Evolutionary conservation across 768 basidiomycete species (phyloP).

Genomic region (Pisolithus orientalis): DNA sequence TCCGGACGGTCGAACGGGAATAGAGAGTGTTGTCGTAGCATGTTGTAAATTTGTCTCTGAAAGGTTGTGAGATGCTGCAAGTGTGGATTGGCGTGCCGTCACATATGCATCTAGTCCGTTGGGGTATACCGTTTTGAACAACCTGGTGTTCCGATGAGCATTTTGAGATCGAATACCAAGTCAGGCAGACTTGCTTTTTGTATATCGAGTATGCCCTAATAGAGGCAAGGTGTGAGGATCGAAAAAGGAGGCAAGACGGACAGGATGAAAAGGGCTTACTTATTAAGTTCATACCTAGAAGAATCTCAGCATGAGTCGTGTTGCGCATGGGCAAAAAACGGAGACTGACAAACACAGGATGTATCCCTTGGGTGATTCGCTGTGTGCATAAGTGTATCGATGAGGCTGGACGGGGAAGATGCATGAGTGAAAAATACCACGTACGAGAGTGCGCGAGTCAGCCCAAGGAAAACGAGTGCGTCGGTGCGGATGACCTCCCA

Average conservation of each 20-base stretch:
- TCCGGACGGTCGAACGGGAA: slow-evolving; percentile 15
- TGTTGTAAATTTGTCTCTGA: slow-evolving; percentile 17
- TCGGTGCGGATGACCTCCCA: slow-evolving; percentile 77
- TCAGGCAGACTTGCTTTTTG: slow-evolving; percentile 41
- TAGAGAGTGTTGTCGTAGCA: slow-evolving; percentile 10
- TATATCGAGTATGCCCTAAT: slow-evolving; percentile 67
- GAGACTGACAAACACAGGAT: slow-evolving; percentile 62
- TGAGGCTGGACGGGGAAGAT: slow-evolving; percentile 1
- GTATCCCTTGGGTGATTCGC: slow-evolving; percentile 75
- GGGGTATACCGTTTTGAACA: slow-evolving; percentile 65
- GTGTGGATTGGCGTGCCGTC: slow-evolving; percentile 32
- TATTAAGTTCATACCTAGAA: slow-evolving; percentile 46
- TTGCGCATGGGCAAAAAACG: neutral
- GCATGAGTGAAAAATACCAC: slow-evolving; percentile 7
- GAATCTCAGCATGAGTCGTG: slow-evolving; percentile 9
- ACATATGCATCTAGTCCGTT: slow-evolving; percentile 43
- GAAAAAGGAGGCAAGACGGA: slow-evolving; percentile 1
- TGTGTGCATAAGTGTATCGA: slow-evolving; percentile 14
- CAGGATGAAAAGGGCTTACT: slow-evolving; percentile 26
- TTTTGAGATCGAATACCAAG: neutral
- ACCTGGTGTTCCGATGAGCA: slow-evolving; percentile 25
- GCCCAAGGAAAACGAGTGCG: slow-evolving; percentile 59
- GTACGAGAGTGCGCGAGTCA: slow-evolving; percentile 66
- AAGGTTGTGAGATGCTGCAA: slow-evolving; percentile 28
- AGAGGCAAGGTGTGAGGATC: neutral